Base-by-base conservation (phyloP, 1,284 basidiomycete species). In the Cryptococcus sp. region DNA sequence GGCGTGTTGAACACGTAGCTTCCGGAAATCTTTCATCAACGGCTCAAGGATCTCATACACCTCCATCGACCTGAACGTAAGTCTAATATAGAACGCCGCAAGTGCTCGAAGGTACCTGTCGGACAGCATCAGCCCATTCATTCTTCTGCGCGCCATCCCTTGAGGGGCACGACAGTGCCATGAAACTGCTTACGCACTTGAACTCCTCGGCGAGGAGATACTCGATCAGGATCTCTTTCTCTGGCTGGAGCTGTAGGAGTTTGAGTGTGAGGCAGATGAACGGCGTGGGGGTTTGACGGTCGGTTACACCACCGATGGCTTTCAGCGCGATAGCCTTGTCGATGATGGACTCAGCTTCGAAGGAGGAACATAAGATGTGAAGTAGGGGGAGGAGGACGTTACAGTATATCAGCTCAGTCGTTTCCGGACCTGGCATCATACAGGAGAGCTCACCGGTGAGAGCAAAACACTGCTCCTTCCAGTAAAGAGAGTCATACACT, bases 401-500 rank as follows among this genome's bases (percentile, higher is more conserved):
- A 18, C 16, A 46, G 45, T 4, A n/a, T 5, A 16, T 21, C 20
- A 54, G 13, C 45, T 42, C 9, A 33, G 49, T 16, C 12, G 20
- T 40, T 50, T 23, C 7, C 9, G 28, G 28, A 9, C 9, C 4
- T 5, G 28, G 28, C 28, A 33, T 45, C 37, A 3, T 16, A 12
- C 44, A 2, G n/a, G n/a, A n/a, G 23, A 33, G 71, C 80, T 46
- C 53, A 89, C 91, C 90, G 59, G 88, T 93, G 46, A 95, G 79
- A 20, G 91, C 91, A 73, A 95, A 95, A 70, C 91, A 95, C 59
- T 93, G 89, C 71, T 97, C 92, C 77, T 97, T 98, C 96, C 96
- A 99, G 78, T 86, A 99, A 16, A 83, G 79, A 0, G 89, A 89
- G 75, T 98, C 95, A 80, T 97, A 98, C 61, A 99, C 97, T 57